Base-by-base conservation (phyloP, 2,329 filamentous ascomycete species). In the Coleophoma cylindrospora region DNA sequence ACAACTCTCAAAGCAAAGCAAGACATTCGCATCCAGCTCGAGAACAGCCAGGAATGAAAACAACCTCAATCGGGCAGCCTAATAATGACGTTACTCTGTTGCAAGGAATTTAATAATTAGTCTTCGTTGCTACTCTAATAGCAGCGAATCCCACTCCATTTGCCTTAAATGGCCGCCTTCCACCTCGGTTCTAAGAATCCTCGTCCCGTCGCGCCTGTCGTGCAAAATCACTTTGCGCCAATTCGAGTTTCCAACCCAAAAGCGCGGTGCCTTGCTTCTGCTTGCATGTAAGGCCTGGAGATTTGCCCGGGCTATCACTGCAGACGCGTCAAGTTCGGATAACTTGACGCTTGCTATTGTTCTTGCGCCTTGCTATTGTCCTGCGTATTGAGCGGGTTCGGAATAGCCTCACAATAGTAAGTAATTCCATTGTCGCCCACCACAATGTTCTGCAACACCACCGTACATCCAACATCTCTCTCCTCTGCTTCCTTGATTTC, bases 321-420 rank as follows among this genome's bases (percentile, higher is more conserved):
- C 41, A 27, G 15, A 44, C 41, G 41, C 41, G 41, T 44, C 11
- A 44, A 32, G n/a, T 15, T 44, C 12, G 41, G 32, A 19, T 4
- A 44, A 33, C 11, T 15, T 7, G 21, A 12, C 11, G 21, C 27
- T 44, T 34, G 41, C 4, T 44, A 27, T 27, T 44, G 41, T 44
- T 44, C 21, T 27, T 32, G 41, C 12, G 32, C 32, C 33, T 50
- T 45, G 48, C 48, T 50, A 50, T 46, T 47, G 48, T 50, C 27
- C 27, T 33, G 27, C 27, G 38, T 50, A 38, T 38, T 46, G 38
- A 47, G 32, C 40, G 32, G 41, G 12, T 14, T 22, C 40, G 40
- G 46, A 51, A 51, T 51, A 51, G 40, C 46, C 32, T 51, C 50
- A 49, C 46, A 51, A 51, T 49, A 49, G 50, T 51, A 51, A 51